These are phyloP conservation scores for Hypoxylon sp. DNA, from an alignment of 2,329 filamentous ascomycete species.

Conservation along the genomic window DNA sequence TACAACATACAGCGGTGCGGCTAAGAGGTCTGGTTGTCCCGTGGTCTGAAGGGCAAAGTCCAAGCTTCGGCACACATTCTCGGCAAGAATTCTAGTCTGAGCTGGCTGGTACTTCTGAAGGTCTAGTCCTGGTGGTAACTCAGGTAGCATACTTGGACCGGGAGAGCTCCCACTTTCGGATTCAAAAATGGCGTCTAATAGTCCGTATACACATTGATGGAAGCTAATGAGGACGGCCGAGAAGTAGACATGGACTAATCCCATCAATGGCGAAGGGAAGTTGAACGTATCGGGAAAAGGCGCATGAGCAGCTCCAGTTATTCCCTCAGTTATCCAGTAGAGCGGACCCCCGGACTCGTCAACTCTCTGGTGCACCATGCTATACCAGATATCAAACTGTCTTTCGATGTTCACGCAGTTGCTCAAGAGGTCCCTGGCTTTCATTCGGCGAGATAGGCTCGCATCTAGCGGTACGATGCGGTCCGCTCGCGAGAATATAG, in stretches of 20 bases:
- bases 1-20: slow-evolving; percentile 49
- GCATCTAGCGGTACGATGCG: slow-evolving; percentile 56
- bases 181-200: slow-evolving; percentile 61
- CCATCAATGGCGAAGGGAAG: slow-evolving; percentile 61
- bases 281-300: slow-evolving; percentile 62
- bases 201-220: slow-evolving; percentile 61
- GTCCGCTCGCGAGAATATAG: slow-evolving; percentile 62
- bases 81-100: slow-evolving; percentile 60
- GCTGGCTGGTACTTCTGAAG: slow-evolving; percentile 57
- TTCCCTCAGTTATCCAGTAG: slow-evolving; percentile 57
- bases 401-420: slow-evolving; percentile 63
- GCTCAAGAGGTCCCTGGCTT: slow-evolving; percentile 63
- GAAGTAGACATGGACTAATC: slow-evolving; percentile 65
- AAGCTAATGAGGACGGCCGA: slow-evolving; percentile 66
- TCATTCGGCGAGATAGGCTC: slow-evolving; percentile 58
- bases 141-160: slow-evolving; percentile 57
- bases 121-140: slow-evolving; percentile 58
- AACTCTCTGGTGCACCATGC: slow-evolving; percentile 42
- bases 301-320: slow-evolving; percentile 48
- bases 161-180: slow-evolving; percentile 57
- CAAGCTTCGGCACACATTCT: slow-evolving; percentile 64
- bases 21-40: slow-evolving; percentile 50
- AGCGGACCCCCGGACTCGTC: slow-evolving; percentile 46
- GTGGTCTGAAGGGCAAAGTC: slow-evolving; percentile 61
- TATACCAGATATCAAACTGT: slow-evolving; percentile 64